Evolutionary conservation across 1,284 basidiomycete species (phyloP).

Genomic region (Rhodotorula sp.): DNA sequence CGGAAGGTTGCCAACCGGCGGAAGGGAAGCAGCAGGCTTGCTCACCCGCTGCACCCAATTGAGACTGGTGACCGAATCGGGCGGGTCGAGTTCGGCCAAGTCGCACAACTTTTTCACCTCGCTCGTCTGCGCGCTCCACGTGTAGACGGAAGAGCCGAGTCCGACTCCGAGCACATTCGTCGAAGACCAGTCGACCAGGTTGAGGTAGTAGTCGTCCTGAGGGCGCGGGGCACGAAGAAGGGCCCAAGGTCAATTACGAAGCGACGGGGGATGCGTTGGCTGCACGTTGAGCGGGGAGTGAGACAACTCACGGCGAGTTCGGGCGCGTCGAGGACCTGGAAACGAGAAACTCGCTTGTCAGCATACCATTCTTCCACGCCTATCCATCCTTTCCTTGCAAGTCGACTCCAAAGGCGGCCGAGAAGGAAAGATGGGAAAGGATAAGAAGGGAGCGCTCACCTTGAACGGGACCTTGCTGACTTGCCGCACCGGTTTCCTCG

Average conservation of each 20-base stretch:
- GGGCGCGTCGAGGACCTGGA: slow-evolving; percentile 80
- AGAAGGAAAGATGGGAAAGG: background rate
- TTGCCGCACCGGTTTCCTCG: slow-evolving; percentile 72
- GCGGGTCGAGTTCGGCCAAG: slow-evolving; percentile 52
- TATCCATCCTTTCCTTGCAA: no score
- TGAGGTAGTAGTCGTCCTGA: slow-evolving; percentile 92
- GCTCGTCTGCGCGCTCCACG: slow-evolving; percentile 94
- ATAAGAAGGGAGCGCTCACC: slow-evolving; percentile 48
- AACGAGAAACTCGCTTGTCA: no score
- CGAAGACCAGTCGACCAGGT: slow-evolving; percentile 94
- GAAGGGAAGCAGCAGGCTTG: slow-evolving; percentile 32
- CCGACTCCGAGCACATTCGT: slow-evolving; percentile 94
- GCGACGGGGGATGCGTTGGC: no score
- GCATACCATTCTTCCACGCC: no score
- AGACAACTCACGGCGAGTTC: slow-evolving; percentile 71
- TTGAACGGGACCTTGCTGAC: slow-evolving; percentile 96
- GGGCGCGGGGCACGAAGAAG: slow-evolving; percentile 18
- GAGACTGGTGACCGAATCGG: slow-evolving; percentile 72
- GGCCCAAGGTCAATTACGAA: background rate
- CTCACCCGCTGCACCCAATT: slow-evolving; percentile 86
- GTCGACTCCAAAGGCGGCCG: no score
- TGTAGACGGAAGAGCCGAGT: slow-evolving; percentile 85
- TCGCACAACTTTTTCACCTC: slow-evolving; percentile 90
- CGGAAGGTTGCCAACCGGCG: background rate
- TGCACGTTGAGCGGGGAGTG: no score